Base-by-base conservation (phyloP, 345 rosid species). In the Bruguiera parviflora region DNA sequence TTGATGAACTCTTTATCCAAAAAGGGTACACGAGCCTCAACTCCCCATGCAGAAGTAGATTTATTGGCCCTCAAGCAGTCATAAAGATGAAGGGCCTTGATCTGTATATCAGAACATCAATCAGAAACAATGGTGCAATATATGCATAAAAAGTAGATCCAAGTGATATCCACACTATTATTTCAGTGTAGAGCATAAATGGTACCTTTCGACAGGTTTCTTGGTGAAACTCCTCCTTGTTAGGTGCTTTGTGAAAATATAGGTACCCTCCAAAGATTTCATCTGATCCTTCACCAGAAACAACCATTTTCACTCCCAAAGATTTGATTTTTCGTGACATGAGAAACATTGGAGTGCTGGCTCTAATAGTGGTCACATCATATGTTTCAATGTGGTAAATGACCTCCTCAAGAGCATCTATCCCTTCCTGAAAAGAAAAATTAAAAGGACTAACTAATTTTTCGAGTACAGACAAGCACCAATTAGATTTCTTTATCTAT, bases 1-100 rank as follows among this genome's bases (percentile, higher is more conserved):
- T 80, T 57, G 67, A 90, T 77, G 67, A 90, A 90, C 57, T 83
- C 93, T 81, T 86, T 88, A 76, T 90, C 94, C 31, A 90, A 75
- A 77, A 90, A 90, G 76, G 96, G 96, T 39, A 90, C 93, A 76
- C 96, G 93, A 78, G 94, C 96, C 83, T 90, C 94, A 75, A 90
- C 79, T 71, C 96, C 96, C 96, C 96, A 90, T 61, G 96, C 93
- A 39, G 93, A 88, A 69, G 96, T 88, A 20, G 96, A 76, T 70
- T 90, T 90, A 66, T 90, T 90, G 60, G 96, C 96, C 76, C 96
- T 88, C 82, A 90, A 82, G 84, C 93, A 90, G 71, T 90, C 96
- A 79, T 90, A 90, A 67, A 88, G 90, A 78, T 90, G 90, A 75
- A 90, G 96, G 64, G 89, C 85, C 75, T 90, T 90, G 69, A 90